Evolutionary conservation across 164 flowering plant species (phyloP).

Genomic region (Euptelea pleiosperma): DNA sequence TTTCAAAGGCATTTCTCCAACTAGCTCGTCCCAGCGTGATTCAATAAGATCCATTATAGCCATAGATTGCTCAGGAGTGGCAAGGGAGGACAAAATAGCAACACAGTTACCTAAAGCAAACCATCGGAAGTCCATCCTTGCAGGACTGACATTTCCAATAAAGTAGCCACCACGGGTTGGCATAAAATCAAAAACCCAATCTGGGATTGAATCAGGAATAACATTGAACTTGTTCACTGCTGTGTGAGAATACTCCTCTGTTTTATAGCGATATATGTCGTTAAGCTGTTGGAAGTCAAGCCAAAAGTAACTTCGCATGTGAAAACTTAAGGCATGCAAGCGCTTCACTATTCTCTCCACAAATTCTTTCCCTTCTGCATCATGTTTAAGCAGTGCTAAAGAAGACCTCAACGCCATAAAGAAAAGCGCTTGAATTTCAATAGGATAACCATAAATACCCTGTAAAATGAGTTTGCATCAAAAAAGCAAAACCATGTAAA

Average conservation of each 20-base stretch:
- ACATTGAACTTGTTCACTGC: slow-evolving; percentile 31
- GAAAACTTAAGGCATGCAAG: slow-evolving; percentile 25
- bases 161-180: slow-evolving; percentile 30
- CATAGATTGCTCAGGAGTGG: slow-evolving; percentile 27
- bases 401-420: slow-evolving; percentile 29
- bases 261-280: slow-evolving; percentile 28
- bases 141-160: slow-evolving; percentile 32
- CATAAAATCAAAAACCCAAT: slow-evolving; percentile 35
- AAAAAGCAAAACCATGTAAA: no score
- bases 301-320: slow-evolving; percentile 34
- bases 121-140: slow-evolving; percentile 34
- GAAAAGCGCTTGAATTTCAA: slow-evolving; percentile 30
- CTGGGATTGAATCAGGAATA: slow-evolving; percentile 31
- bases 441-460: slow-evolving; percentile 30
- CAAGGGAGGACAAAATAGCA: slow-evolving; percentile 27
- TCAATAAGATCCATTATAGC: slow-evolving; percentile 31
- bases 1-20: slow-evolving; percentile 28
- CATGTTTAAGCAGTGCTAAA: slow-evolving; percentile 23
- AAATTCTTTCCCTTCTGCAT: slow-evolving; percentile 26
- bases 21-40: slow-evolving; percentile 23
- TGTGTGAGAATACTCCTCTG: slow-evolving; percentile 32
- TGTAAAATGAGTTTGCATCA: slow-evolving; percentile 3
- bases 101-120: slow-evolving; percentile 27
- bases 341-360: slow-evolving; percentile 26
- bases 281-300: slow-evolving; percentile 27